Conservation (phyloP, 2,329 filamentous ascomycete genomes). For the Didymella glomerata region DNA sequence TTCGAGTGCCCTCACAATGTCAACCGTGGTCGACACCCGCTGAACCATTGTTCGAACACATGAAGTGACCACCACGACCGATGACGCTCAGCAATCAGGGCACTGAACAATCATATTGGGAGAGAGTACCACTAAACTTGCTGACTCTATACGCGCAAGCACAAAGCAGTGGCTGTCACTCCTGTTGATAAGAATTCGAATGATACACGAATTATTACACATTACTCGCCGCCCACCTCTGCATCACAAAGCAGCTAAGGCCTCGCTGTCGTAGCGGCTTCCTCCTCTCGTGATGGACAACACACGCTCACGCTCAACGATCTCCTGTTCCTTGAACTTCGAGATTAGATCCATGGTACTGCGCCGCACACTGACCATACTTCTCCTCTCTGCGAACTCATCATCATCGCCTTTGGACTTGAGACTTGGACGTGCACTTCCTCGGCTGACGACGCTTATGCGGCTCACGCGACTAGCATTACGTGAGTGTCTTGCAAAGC, state of each 20-base stretch:
- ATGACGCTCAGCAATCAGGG: background rate
- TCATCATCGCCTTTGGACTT: constrained; percentile 26
- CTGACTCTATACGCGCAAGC: background rate
- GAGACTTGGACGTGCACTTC: constrained; percentile 29
- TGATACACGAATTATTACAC: background rate
- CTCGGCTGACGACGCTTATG: constrained; percentile 29
- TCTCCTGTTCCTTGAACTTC: constrained; percentile 49
- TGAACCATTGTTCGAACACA: background rate
- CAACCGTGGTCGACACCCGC: background rate
- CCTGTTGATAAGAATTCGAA: background rate
- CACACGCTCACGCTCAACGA: constrained; percentile 44
- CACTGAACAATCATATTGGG: background rate
- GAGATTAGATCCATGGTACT: constrained; percentile 54
- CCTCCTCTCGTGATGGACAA: constrained; percentile 34
- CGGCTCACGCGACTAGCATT: constrained; percentile 36
- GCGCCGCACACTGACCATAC: constrained; percentile 47
- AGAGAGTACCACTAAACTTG: too few relatives aligned
- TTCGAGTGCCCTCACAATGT: background rate
- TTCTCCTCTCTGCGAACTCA: constrained; percentile 31
- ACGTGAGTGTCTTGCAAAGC: constrained; percentile 29
- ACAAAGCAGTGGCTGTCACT: background rate
- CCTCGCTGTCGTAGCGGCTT: constrained; percentile 11
- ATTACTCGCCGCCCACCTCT: background rate
- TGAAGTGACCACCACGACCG: background rate
- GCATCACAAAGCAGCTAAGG: constrained; percentile 10